Base-by-base conservation (phyloP, 2,329 filamentous ascomycete genomes). In the Hymenoscyphus fructigenus region DNA sequence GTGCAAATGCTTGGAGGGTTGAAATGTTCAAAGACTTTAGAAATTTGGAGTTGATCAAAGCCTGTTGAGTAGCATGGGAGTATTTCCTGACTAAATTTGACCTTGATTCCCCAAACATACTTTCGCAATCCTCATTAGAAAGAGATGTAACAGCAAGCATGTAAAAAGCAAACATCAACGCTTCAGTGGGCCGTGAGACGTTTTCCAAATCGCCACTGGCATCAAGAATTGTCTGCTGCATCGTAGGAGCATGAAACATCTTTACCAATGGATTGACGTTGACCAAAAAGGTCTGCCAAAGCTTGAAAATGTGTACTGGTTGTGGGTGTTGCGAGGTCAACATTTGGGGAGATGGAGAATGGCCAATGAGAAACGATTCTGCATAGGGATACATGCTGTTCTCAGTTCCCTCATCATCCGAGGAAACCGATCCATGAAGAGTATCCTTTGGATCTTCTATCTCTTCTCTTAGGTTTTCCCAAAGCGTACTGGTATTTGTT, bases 191-290 rank as follows among this genome's bases (percentile, higher is more conserved):
- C 65, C 81, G 83, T 14, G 66, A 61, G 3, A 69, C 57, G 14
- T 47, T 66, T 36, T 81, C 77, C 5, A 86, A 74, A 63, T 86
- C 81, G 10, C 83, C 81, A 34, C 83, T 83, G 2, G 86, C 87
- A 67, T 88, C 85, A 59, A 91, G 84, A 55, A 92, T 84, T 60
- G 83, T 83, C 28, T 78, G 79, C 73, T 91, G 88, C 0, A 91
- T 78, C 1, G 83, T 90, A 0, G 88, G 87, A 0, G 85, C 84
- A 73, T 92, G 89, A 0, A 86, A 88, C 65, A 91, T 80, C 71
- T 91, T 91, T 50, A 91, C 79, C 17, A 92, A 75, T 0, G 89
- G 88, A 69, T 91, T 87, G 69, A 91, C 85, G 71, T 90, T 90
- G 66, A 85, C 84, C 50, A 91, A 81, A 72, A 89, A 92, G 15